Evolutionary conservation across 2,329 filamentous ascomycete genomes (phyloP), one percentile per base, ranked within the genome.

Genomic region (Coniella lustricola): DNA sequence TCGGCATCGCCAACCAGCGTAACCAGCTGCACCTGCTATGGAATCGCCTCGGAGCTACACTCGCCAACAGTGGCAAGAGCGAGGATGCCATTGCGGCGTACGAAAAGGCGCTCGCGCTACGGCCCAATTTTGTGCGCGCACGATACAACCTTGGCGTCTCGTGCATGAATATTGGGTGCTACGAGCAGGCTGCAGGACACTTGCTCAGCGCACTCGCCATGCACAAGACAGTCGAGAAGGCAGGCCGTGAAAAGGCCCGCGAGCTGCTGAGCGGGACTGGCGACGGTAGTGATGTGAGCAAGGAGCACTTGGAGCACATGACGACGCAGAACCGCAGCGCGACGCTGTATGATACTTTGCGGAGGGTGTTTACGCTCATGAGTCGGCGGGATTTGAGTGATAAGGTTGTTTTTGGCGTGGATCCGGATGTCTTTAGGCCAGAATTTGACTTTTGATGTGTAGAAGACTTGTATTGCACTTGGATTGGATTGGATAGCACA

Each of bases 1-100:
- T 83, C 32, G 93, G 93, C 50, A 81, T 81, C 8, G 85, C 83
- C 51, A 97, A 96, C 69, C 84, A 88, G 54, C 81, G 83, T 59
- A 84, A 85, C 60, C 90, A 96, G 67, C 74, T 96, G 1, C 93
- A 97, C 63, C 80, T 98, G 17, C 82, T 98, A 25, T 98, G 93
- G 93, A 98, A 98, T 73, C 82, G 93, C 2, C 83, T 98, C 1
- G 93, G 93, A 36, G 93, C 93, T 1, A 98, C 93, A 0, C 82
- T 98, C 4, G 93, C 93, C 59, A 98, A 98, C 73, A 90, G 84
- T 44, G 91, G 91, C 39, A 86, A 90, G 51, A 87, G 82, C 46
- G 93, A 98, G 69, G 93, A 98, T 67, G 93, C 93, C 51, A 98
- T 98, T 60, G 87, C 90, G 38, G 93, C 93, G 1, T 98, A 98